Percentiles rank a stretch among this genome's conserved stretches.
These are phyloP conservation scores for Entomortierella beljakovae DNA, from an alignment of 192 early-diverging fungal species.

Conservation along the genomic window DNA sequence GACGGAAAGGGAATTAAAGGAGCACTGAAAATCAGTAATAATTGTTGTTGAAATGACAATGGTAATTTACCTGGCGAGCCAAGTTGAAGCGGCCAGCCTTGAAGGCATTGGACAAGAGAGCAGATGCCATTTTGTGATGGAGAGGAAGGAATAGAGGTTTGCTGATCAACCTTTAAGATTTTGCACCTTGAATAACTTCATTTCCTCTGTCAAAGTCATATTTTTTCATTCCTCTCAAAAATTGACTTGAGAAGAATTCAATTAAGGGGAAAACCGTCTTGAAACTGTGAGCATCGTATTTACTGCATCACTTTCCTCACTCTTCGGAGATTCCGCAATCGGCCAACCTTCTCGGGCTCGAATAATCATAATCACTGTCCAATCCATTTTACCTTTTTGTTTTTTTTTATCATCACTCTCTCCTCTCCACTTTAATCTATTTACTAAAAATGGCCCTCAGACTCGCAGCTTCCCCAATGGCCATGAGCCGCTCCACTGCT, in stretches of 20 bases:
- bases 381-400: background rate
- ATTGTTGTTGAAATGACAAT: no score
- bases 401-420: constrained; percentile 9
- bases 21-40: background rate
- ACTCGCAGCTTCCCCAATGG: constrained; percentile 38
- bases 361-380: background rate
- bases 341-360: background rate
- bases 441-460: constrained; percentile 39
- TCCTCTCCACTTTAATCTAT: constrained; percentile 10
- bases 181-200: background rate
- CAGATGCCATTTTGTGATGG: constrained; percentile 39
- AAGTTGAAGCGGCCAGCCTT: constrained; percentile 47
- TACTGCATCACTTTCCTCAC: background rate
- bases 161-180: background rate
- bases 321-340: constrained; percentile 15
- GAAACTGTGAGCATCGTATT: constrained; percentile 1
- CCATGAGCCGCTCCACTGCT: constrained; percentile 32
- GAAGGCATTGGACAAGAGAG: constrained; percentile 54
- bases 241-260: no score
- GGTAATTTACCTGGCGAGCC: constrained; percentile 53
- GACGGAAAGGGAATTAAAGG: background rate
- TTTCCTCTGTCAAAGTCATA: background rate
- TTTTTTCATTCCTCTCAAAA: no score
- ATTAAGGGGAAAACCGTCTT: constrained; percentile 4
- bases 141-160: constrained; percentile 12